These are phyloP conservation scores for Thelephora ganbajun DNA, from an alignment of 768 basidiomycete species.

Conservation along the genomic window DNA sequence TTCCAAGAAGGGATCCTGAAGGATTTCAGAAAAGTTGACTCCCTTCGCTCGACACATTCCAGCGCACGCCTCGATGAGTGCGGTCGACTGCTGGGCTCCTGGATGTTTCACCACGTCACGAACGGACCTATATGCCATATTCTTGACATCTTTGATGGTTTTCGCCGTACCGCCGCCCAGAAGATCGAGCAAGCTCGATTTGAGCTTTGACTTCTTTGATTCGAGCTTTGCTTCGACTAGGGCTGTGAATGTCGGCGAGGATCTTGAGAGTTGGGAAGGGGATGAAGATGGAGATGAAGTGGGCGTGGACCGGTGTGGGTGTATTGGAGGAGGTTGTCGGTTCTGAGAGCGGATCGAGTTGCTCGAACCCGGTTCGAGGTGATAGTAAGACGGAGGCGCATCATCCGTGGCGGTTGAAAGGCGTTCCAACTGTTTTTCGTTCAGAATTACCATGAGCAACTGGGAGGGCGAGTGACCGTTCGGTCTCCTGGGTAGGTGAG, in stretches of 20 bases:
- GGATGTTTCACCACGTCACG: slow-evolving; percentile 29
- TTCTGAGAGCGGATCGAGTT: neutral
- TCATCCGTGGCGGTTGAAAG: neutral
- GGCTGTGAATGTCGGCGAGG: neutral
- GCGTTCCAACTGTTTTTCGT: too few species aligned
- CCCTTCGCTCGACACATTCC: slow-evolving; percentile 39
- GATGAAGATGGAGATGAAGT: neutral
- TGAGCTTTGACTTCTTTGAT: neutral
- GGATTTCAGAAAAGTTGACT: slow-evolving; percentile 34
- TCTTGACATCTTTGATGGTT: too few species aligned
- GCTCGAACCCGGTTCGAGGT: neutral
- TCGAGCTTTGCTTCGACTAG: too few species aligned
- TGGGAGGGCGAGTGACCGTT: too few species aligned
- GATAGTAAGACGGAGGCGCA: neutral
- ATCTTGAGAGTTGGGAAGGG: neutral
- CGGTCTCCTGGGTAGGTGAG: too few species aligned
- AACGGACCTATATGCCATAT: slow-evolving; percentile 10
- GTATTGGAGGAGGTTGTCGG: neutral
- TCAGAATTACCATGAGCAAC: too few species aligned
- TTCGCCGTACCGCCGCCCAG: too few species aligned
- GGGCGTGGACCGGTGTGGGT: too few species aligned
- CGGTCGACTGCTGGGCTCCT: slow-evolving; percentile 5
- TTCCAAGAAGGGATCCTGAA: slow-evolving; percentile 54
- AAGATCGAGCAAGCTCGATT: too few species aligned
- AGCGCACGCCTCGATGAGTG: slow-evolving; percentile 40